Evolutionary conservation across 2,329 filamentous ascomycete species (phyloP).

Genomic region (Trichoderma sp.): DNA sequence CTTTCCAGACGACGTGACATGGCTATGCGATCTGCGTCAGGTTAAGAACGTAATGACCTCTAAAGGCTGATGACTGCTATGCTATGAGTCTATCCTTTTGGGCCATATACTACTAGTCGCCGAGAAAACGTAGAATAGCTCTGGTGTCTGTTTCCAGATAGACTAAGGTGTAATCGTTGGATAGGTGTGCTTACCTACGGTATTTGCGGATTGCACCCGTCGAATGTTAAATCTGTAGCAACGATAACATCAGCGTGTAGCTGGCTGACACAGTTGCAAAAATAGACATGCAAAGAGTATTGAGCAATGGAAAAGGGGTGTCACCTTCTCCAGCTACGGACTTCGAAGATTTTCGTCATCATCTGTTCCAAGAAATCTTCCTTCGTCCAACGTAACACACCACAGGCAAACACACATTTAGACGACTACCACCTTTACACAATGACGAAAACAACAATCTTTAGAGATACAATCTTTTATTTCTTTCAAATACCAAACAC

Average conservation of each 20-base stretch:
- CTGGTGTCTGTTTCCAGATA: background rate
- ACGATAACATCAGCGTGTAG: background rate
- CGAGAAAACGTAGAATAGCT: background rate
- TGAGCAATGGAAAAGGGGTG: background rate
- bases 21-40: background rate
- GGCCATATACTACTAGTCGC: background rate
- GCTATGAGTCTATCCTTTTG: background rate
- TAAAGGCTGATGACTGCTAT: background rate
- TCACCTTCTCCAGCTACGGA: background rate
- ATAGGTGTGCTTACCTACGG: background rate
- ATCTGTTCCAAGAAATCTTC: background rate
- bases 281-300: background rate
- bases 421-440: background rate
- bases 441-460: background rate
- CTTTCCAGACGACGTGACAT: background rate
- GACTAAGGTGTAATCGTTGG: background rate
- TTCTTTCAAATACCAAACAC: background rate
- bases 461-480: background rate
- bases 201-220: background rate
- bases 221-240: background rate
- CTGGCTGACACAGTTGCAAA: background rate
- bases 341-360: background rate
- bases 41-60: background rate
- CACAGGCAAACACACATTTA: background rate
- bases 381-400: background rate